Conservation (phyloP, 345 rosid species). For the Gossypium australe region DNA sequence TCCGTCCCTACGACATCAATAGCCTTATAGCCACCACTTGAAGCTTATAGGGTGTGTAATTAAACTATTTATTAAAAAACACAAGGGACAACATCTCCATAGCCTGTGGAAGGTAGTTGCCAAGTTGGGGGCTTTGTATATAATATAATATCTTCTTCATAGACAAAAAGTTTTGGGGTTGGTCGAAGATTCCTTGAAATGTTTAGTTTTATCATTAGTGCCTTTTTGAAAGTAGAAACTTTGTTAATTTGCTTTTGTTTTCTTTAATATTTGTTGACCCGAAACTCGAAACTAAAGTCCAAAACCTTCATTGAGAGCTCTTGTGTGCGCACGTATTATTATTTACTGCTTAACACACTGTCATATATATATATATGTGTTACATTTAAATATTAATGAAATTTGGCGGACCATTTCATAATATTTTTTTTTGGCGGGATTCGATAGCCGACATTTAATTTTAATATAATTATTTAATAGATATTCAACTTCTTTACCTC, state of each 20-base stretch:
- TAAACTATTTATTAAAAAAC: background rate
- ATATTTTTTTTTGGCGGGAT: background rate
- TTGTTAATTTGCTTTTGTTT: background rate
- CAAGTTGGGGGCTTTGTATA: background rate
- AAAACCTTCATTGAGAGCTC: background rate
- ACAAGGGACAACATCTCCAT: constrained; percentile 1
- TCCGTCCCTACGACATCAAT: background rate
- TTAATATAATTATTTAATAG: background rate
- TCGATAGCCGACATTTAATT: too few species aligned
- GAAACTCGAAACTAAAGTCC: background rate
- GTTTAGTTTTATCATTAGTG: background rate
- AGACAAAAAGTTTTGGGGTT: background rate
- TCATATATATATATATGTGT: too few species aligned
- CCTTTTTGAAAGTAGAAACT: background rate
- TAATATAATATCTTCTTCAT: background rate
- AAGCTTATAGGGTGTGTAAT: too few species aligned
- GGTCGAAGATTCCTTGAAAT: background rate
- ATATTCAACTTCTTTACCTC: background rate
- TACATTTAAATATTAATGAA: too few species aligned
- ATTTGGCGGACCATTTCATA: too few species aligned
- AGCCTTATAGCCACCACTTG: background rate
- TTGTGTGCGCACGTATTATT: too few species aligned
- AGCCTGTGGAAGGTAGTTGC: constrained; percentile 5
- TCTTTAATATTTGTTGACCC: background rate
- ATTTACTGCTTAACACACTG: too few species aligned